Evolutionary conservation across 2,329 filamentous ascomycete species (phyloP), one percentile per base, ranked within the genome.

Genomic region (Hymenoscyphus scutula): DNA sequence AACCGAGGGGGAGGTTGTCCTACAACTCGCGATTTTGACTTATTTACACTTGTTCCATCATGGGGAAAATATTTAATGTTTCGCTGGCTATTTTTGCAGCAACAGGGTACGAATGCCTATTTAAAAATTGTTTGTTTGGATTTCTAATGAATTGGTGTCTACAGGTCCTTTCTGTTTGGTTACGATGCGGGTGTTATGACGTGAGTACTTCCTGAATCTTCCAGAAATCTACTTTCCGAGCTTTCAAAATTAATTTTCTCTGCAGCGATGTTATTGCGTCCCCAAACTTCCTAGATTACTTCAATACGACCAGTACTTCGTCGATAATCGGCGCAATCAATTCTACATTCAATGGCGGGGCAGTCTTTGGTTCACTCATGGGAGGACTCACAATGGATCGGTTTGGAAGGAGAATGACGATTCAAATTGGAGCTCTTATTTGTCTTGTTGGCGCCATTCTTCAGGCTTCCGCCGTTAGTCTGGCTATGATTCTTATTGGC

Each of bases 341-440:
- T n/a, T 85, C 84, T 3, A 80, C 87, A 61, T 88, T 88, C 73
- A 88, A 85, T 5, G 83, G 82, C 7, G 85, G 86, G 51, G 86
- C 58, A 78, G 85, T 55, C 74, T 75, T 61, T 74, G 83, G 55
- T 32, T 67, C 70, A 7, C 63, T 72, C 2, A 69, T 70, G 63
- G 70, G 70, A 30, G 85, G 86, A 58, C 79, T 81, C 2, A 74
- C 76, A 53, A 85, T 84, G 69, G 86, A 88, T 70, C 77, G 71
- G 53, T 74, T 86, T 7, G 85, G 86, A 38, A 79, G 86, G 67
- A 80, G 82, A 69, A 75, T 77, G 70, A 88, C 85, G 1, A 88
- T 89, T 53, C 62, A 68, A 54, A 76, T 89, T 6, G 86, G 86
- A 38, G 84, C 84, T 11, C 65, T 71, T 23, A 71, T 88, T 54